Evolutionary conservation across 305 asterid species (phyloP).

Genomic region (Rubia peregrina): DNA sequence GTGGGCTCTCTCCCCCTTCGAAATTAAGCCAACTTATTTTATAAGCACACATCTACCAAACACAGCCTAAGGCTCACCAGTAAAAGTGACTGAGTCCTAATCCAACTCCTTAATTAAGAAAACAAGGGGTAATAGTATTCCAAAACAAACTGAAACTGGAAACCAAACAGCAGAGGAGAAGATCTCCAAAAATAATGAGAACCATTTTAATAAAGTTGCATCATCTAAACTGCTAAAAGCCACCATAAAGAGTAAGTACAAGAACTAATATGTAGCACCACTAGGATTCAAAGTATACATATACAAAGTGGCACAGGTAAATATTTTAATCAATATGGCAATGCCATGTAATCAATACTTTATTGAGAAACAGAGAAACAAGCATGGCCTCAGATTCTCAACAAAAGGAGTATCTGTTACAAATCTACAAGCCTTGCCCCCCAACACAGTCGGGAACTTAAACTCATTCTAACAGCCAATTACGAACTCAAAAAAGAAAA

Average conservation of each 20-base stretch:
- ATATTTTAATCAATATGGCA: background rate
- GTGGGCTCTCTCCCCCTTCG: background rate
- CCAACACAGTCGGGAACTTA: constrained; percentile 5
- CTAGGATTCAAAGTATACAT: background rate
- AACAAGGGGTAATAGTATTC: background rate
- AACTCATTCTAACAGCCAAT: constrained; percentile 19
- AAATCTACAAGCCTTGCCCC: background rate
- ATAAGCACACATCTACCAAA: background rate
- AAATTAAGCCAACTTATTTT: background rate
- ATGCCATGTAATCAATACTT: constrained; percentile 1
- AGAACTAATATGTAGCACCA: background rate
- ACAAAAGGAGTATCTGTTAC: background rate
- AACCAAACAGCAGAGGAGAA: background rate
- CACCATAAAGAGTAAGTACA: background rate
- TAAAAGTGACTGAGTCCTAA: no score
- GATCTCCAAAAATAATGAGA: background rate
- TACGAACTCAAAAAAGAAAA: constrained; percentile 13
- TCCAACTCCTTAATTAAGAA: background rate
- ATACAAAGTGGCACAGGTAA: background rate
- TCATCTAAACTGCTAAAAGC: background rate
- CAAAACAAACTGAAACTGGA: background rate
- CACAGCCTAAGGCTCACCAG: background rate
- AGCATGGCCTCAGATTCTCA: constrained; percentile 4
- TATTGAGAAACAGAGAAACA: background rate
- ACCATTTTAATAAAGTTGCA: background rate